phyloP scores from a whole-genome alignment of 108 stramenopile genomes.

The Conticribra guillardii region DNA sequence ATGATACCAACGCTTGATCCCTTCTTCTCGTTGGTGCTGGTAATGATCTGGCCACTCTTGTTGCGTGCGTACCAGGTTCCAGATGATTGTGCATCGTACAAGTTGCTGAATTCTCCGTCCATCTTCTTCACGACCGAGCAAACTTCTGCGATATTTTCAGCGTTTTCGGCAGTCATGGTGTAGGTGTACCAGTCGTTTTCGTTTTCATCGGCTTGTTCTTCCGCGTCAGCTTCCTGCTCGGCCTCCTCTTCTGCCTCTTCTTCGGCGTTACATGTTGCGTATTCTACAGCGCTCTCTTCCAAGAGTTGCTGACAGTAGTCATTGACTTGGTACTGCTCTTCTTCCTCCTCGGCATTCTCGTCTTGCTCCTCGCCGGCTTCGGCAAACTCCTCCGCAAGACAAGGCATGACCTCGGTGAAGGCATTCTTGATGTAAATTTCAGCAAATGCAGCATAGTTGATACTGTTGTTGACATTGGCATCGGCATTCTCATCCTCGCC shows the following conservation, averaged over 20 bases:
- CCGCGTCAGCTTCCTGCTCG: too few species aligned
- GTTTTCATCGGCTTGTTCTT: constrained; percentile 9
- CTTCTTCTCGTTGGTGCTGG: neutral
- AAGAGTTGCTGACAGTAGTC: constrained; percentile 33
- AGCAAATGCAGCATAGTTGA: constrained; percentile 25
- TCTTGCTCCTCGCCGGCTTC: constrained; percentile 10
- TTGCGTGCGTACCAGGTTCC: constrained; percentile 25
- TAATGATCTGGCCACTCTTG: constrained; percentile 8
- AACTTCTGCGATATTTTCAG: constrained; percentile 32
- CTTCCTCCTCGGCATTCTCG: constrained; percentile 4
- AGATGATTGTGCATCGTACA: constrained; percentile 20
- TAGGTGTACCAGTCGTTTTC: constrained; percentile 35
- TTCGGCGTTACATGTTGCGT: constrained; percentile 22
- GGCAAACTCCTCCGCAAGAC: constrained; percentile 23
- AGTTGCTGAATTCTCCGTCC: constrained; percentile 17
- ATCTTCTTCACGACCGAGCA: constrained; percentile 32
- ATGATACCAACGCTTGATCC: neutral
- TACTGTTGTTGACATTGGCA: constrained; percentile 3
- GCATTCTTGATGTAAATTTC: constrained; percentile 27
- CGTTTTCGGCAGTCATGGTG: constrained; percentile 21
- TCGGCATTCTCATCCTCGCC: too few species aligned
- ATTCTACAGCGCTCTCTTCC: constrained; percentile 10
- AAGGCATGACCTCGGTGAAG: constrained; percentile 23
- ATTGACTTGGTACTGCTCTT: constrained; percentile 18
- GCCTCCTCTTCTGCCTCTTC: constrained; percentile 6